Percentiles rank a stretch among this genome's conserved stretches.
Evolutionary conservation across 192 early-diverging fungal species (phyloP).

Genomic region (Kickxella alabastrina): DNA sequence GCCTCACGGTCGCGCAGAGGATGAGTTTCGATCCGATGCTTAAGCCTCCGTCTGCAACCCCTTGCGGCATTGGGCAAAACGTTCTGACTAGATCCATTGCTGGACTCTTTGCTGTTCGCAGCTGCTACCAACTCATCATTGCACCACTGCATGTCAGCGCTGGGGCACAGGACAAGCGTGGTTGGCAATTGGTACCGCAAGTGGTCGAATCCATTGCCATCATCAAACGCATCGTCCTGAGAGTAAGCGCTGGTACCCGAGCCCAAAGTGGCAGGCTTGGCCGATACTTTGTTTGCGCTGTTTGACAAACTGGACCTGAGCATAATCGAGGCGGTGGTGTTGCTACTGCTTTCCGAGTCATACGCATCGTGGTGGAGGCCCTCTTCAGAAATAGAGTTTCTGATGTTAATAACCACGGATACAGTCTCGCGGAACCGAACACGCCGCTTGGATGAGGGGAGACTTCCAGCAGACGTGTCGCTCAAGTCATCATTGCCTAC

Average conservation of each 20-base stretch:
- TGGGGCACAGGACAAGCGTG: background rate
- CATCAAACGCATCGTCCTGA: conserved; percentile 43
- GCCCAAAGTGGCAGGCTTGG: background rate
- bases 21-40: conserved; percentile 44
- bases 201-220: conserved; percentile 10
- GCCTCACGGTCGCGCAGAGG: conserved; percentile 50
- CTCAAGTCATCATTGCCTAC: conserved; percentile 25
- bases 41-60: conserved; percentile 14
- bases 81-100: conserved; percentile 25
- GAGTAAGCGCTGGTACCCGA: background rate
- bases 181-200: conserved; percentile 28
- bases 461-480: conserved; percentile 37
- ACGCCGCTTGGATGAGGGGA: conserved; percentile 45
- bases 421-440: conserved; percentile 50
- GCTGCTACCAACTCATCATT: conserved; percentile 3
- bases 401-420: conserved; percentile 41
- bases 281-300: background rate
- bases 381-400: conserved; percentile 20
- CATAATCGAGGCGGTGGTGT: conserved; percentile 33
- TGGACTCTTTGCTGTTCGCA: conserved; percentile 20
- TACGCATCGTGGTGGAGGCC: conserved; percentile 4
- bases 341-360: conserved; percentile 46
- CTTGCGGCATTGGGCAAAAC: conserved; percentile 27
- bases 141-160: conserved; percentile 9
- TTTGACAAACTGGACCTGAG: background rate